A percentile compares a stretch with the other conserved stretches of the same genome.
Evolutionary conservation across 1,284 basidiomycete species (phyloP).

Genomic region (Heterobasidion irregulare): DNA sequence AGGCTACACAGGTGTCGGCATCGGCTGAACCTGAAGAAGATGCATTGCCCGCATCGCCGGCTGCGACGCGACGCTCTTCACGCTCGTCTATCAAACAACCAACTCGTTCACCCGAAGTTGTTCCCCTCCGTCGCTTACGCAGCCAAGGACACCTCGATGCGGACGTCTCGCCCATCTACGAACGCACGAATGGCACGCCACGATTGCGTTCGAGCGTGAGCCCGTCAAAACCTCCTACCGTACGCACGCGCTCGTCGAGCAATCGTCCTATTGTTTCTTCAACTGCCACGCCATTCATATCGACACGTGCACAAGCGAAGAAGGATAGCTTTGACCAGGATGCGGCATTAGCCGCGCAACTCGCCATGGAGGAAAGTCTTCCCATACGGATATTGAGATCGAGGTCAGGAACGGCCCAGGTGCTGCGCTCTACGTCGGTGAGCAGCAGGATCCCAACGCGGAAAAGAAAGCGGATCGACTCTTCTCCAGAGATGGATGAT

Average conservation of each 20-base stretch:
- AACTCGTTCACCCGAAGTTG: conserved; percentile 4
- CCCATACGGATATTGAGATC: conserved; percentile 25
- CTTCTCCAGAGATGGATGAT: conserved; percentile 26
- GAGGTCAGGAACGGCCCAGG: conserved; percentile 18
- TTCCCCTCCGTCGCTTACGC: conserved; percentile 17
- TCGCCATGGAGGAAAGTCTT: conserved; percentile 27
- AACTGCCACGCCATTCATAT: background rate
- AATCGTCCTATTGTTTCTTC: background rate
- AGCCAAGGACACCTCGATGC: conserved; percentile 8
- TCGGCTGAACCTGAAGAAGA: conserved; percentile 2
- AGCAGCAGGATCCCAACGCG: conserved; percentile 18
- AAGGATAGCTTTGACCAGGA: conserved; percentile 22
- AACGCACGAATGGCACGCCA: background rate
- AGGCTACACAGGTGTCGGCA: conserved; percentile 9
- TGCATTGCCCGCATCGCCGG: background rate
- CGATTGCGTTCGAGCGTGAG: background rate
- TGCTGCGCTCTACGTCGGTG: conserved; percentile 8
- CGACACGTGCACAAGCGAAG: background rate
- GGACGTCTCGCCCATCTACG: background rate
- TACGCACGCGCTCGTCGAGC: background rate
- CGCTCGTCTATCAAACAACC: conserved; percentile 3
- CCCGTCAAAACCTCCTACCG: background rate
- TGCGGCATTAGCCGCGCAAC: conserved; percentile 27
- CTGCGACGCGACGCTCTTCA: background rate
- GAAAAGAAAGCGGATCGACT: conserved; percentile 41